phyloP scores from a whole-genome alignment of 768 basidiomycete genomes.

The Tremella mesenterica region DNA sequence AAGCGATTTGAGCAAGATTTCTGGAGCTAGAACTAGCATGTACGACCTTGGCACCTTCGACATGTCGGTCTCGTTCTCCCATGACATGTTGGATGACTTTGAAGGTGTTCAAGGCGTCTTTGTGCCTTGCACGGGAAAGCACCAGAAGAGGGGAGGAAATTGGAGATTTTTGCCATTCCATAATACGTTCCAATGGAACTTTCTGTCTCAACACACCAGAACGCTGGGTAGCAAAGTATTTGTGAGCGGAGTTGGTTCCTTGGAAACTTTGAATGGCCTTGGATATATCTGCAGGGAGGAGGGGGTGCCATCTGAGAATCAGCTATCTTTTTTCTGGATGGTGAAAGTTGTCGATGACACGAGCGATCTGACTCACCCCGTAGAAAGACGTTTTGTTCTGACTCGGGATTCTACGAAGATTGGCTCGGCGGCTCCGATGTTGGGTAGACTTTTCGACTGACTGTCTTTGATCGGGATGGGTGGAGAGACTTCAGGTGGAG shows the following conservation, averaged over 20 bases:
- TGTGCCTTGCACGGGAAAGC: slow-evolving; percentile 55
- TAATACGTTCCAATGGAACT: slow-evolving; percentile 74
- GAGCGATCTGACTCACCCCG: slow-evolving; percentile 2
- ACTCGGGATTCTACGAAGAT: slow-evolving; percentile 4
- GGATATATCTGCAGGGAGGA: slow-evolving; percentile 68
- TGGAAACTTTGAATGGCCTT: slow-evolving; percentile 81
- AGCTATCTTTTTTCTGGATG: too few relatives aligned
- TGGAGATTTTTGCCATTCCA: slow-evolving; percentile 81
- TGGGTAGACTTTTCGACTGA: neutral
- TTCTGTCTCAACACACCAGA: slow-evolving; percentile 62
- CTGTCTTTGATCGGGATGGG: neutral
- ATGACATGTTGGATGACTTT: slow-evolving; percentile 84
- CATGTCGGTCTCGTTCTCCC: slow-evolving; percentile 70
- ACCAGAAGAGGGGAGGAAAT: slow-evolving; percentile 67
- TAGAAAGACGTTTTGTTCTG: slow-evolving; percentile 16
- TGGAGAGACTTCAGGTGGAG: too few relatives aligned
- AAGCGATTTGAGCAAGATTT: slow-evolving; percentile 12
- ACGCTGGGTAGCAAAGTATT: slow-evolving; percentile 84
- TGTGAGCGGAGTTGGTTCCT: slow-evolving; percentile 71
- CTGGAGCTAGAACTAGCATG: slow-evolving; percentile 1
- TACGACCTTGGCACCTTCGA: slow-evolving; percentile 22
- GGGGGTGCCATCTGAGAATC: slow-evolving; percentile 58
- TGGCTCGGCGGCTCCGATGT: neutral
- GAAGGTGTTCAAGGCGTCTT: slow-evolving; percentile 75
- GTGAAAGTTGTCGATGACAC: neutral